Evolutionary conservation across 805 yeast genomes (phyloP), one percentile per base, ranked within the genome.

Genomic region (Teunomyces barrocoloradensis): DNA sequence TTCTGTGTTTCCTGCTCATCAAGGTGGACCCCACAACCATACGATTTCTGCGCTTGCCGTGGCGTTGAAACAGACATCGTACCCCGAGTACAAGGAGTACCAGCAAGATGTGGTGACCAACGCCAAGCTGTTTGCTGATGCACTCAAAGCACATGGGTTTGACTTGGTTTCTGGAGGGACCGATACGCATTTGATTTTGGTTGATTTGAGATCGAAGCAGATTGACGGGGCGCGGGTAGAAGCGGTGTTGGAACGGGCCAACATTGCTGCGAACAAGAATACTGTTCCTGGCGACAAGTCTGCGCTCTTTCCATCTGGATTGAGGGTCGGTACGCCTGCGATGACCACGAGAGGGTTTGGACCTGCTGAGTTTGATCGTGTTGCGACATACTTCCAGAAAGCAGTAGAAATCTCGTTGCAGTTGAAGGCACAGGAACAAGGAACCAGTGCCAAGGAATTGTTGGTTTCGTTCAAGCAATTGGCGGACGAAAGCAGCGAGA

Each of bases 21-120:
- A 94, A 79, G 99, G 99, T 79, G 99, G 99, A 68, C 99, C 99
- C 61, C 98, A 94, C 76, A 94, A 94, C 80, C 99, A 94, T 77
- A 94, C 99, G 57, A 94, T 94, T 67, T 86, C 97, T 58, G 99
- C 98, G 30, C 76, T 94, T 62, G 97, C 98, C 13, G 94, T 91
- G 54, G 98, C 99, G 44, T 82, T 94, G 68, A 90, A 90, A 69
- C 99, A 94, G 77, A 95, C 96, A 51, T 78, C 82, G 54, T 77
- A 89, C 44, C 96, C 95, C 51, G 97, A 91, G 71, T 94, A 85
- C 76, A 87, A 81, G 69, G 87, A 81, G 64, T 92, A 92, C 76
- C 99, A 94, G 77, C 66, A 78, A 63, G 87, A 87, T 65, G 97
- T 94, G 35, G 75, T 92, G 61, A 80, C 81, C 70, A 92, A 92